A percentile compares a stretch with the other conserved stretches of the same genome.
Conservation (phyloP, 2,329 filamentous ascomycete species). For the Zasmidium angulare region DNA sequence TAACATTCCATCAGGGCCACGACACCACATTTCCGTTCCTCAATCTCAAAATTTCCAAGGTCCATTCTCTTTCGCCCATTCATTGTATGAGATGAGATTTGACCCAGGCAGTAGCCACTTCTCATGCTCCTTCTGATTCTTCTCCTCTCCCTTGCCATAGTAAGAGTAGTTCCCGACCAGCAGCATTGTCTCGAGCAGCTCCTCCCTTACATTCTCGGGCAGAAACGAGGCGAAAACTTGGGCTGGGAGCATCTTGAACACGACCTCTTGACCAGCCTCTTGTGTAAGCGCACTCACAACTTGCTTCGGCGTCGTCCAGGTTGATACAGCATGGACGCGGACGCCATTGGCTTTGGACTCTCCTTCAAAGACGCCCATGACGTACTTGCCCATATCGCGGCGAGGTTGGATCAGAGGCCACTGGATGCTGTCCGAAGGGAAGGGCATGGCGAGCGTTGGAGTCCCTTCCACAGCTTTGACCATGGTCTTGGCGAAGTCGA, state of each 20-base stretch:
- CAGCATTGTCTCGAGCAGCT: conserved; percentile 32
- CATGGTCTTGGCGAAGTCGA: conserved; percentile 19
- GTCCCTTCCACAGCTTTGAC: conserved; percentile 23
- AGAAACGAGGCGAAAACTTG: conserved; percentile 28
- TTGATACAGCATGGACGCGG: conserved; percentile 25
- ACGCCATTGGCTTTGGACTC: conserved; percentile 27
- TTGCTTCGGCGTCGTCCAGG: conserved; percentile 32
- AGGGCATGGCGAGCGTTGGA: conserved; percentile 25
- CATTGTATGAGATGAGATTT: conserved; percentile 17
- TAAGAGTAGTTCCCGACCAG: conserved; percentile 29
- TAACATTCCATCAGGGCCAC: not conserved
- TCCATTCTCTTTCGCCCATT: conserved; percentile 23
- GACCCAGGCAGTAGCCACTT: conserved; percentile 27
- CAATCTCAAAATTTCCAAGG: conserved; percentile 15
- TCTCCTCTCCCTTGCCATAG: conserved; percentile 29
- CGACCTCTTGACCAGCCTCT: conserved; percentile 25
- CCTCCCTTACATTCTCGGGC: conserved; percentile 25
- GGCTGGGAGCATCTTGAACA: conserved; percentile 25
- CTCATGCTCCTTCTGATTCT: conserved; percentile 28
- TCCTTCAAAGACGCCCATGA: conserved; percentile 31
- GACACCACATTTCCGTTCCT: not conserved
- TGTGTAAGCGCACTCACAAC: conserved; percentile 24
- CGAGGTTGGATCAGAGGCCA: conserved; percentile 29
- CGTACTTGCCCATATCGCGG: conserved; percentile 31
- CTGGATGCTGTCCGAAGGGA: conserved; percentile 24